Evolutionary conservation across 2,329 filamentous ascomycete genomes (phyloP), one percentile per base, ranked within the genome.

Genomic region (Aspergillus intermedius): DNA sequence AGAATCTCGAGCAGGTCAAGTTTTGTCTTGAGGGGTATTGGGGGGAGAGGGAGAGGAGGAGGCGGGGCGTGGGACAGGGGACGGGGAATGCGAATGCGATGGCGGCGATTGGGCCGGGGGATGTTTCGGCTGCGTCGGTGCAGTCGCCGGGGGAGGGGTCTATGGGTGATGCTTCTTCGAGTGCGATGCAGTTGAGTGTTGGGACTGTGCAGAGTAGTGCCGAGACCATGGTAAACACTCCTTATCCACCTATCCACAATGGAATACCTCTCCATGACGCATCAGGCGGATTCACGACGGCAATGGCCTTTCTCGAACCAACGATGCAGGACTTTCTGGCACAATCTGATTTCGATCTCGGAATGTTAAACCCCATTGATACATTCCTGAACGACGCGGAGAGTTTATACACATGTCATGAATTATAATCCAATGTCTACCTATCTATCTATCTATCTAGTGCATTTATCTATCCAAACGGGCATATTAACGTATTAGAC

Each of bases 291-390:
- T 68, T 67, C 46, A 67, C 66, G 32, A 67, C 66, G 0, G 64
- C 63, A 39, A 68, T 69, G 64, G 59, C 66, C 7, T 67, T 69
- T 43, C 50, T 68, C 37, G 64, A 69, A 44, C 66, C 66, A 19
- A 69, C 65, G 6, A 67, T 69, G 66, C 65, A 69, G 48, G 64
- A 68, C 42, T 69, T 69, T 15, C 53, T 69, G 1, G 65, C 66
- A 15, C 66, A 69, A 53, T 66, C 65, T 4, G 64, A 69, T 55
- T 59, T 69, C 15, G 66, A 68, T 49, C 42, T 68, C 30, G 64
- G 65, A 2, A 49, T 65, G 45, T 47, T 66, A 48, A 62, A 68
- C 49, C 63, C 65, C 6, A 62, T 67, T 32, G 66, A 68, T 55
- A 60, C 60, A 3, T 66, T 65, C 46, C 57, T 67, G 48, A 64